Evolutionary conservation across 306 rosid genomes (phyloP).

Genomic region (Cucumis hystrix): DNA sequence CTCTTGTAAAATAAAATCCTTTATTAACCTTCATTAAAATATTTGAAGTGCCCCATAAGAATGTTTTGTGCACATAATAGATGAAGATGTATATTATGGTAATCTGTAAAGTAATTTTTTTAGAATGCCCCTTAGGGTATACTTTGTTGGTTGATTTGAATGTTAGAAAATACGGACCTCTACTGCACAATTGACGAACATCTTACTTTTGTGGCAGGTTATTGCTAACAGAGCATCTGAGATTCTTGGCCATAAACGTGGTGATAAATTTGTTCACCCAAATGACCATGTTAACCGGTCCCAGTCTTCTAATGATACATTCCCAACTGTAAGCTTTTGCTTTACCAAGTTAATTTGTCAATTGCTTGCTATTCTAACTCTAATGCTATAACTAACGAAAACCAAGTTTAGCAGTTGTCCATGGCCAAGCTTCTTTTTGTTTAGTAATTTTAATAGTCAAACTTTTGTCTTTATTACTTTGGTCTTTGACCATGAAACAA

Average conservation of each 20-base stretch:
- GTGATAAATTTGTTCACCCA: constrained; percentile 87
- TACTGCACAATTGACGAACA: background rate
- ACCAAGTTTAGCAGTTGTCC: background rate
- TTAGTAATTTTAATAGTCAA: background rate
- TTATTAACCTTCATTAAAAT: background rate
- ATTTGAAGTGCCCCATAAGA: background rate
- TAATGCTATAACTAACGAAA: background rate
- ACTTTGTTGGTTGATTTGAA: background rate
- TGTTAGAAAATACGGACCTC: background rate
- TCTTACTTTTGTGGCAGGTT: constrained; percentile 33
- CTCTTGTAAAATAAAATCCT: background rate
- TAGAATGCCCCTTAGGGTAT: background rate
- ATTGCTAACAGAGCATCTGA: constrained; percentile 96
- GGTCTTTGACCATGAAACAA: background rate
- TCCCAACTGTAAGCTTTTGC: constrained; percentile 70
- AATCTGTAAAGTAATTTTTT: background rate
- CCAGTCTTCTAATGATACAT: constrained; percentile 93
- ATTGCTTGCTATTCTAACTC: background rate
- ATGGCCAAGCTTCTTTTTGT: background rate
- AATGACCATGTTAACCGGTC: constrained; percentile 98
- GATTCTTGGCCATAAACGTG: constrained; percentile 88
- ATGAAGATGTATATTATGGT: background rate
- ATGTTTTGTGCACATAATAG: too few species aligned
- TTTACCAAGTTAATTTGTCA: background rate
- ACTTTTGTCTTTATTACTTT: background rate